Base-by-base conservation (phyloP, 2,329 filamentous ascomycete genomes). In the Pezicula rhizophila region DNA sequence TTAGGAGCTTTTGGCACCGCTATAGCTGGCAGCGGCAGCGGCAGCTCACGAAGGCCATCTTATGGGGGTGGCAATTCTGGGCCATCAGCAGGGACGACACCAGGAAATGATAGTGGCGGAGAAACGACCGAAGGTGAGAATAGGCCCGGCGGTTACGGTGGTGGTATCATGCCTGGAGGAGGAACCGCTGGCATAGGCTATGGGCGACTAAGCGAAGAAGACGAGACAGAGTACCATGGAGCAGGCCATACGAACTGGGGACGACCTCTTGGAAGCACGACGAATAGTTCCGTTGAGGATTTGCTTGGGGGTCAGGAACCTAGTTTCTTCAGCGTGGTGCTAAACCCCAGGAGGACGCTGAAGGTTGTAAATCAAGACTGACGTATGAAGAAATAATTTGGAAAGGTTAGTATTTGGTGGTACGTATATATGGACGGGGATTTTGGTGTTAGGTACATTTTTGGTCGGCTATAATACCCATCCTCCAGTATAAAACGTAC, bases 301-400 rank as follows among this genome's bases (percentile, higher is more conserved):
- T 59, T 87, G 53, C 60, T 85, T 14, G 73, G 70, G 3, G 80
- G 78, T 0, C 74, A 82, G 52, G 82, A 88, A 63, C 85, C 85
- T 51, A 85, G 77, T 50, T 89, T 88, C 67, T 81, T 86, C 64
- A 85, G 76, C 44, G 82, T 87, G 25, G 67, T 87, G 59, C 65
- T 88, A 66, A 84, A 83, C 52, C 84, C 84, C 18, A 72, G 83
- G 59, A 70, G 84, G 60, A 87, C 82, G 58, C 67, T 88, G 68
- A 72, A 82, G 60, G 83, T 88, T 33, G 82, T 87, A 18, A 88
- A 88, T 53, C 48, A 47, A 35, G 61, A 64, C 55, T 64, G 25
- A 42, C 14, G 11, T n/a, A 14, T 8, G n/a, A 26, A 42, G 2
- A 14, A 31, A 42, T 31, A 12, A 3, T 31, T 31, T 5, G 28